These are phyloP conservation scores for Candida golubevii DNA, from an alignment of 805 yeast species.

Conservation along the genomic window DNA sequence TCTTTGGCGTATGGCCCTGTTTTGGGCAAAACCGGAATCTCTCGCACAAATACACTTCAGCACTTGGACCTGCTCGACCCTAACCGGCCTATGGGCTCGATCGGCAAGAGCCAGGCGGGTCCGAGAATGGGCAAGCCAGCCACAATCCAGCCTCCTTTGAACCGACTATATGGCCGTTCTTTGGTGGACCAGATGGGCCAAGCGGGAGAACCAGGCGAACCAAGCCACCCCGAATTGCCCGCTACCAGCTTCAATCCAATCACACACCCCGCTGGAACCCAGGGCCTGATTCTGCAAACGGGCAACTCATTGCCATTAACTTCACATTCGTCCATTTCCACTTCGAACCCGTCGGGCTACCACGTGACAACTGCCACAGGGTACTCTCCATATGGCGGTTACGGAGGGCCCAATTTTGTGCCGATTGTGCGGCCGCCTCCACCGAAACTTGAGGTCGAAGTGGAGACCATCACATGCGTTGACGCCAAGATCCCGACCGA, in stretches of 20 bases:
- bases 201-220: not conserved
- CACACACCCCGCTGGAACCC: not conserved
- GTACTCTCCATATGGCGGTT: slow-evolving; percentile 3
- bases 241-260: not conserved
- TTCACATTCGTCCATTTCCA: not conserved
- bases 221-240: not conserved
- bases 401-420: not conserved
- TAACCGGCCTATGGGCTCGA: slow-evolving; percentile 20
- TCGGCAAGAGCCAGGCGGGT: slow-evolving; percentile 29
- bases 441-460: slow-evolving; percentile 33
- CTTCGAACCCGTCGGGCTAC: not conserved
- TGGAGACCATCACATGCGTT: slow-evolving; percentile 24
- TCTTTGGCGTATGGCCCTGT: not conserved
- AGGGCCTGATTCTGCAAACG: not conserved
- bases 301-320: not conserved
- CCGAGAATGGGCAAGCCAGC: slow-evolving; percentile 46
- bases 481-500: slow-evolving; percentile 19
- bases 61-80: slow-evolving; percentile 3
- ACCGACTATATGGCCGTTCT: slow-evolving; percentile 28
- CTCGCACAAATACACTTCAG: slow-evolving; percentile 5
- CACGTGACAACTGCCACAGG: not conserved
- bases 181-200: not conserved
- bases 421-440: slow-evolving; percentile 26
- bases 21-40: slow-evolving; percentile 4
- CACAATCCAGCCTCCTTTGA: slow-evolving; percentile 41